phyloP scores from a whole-genome alignment of 495 filamentous ascomycete genomes.

The Astrocystis sublimbata region DNA sequence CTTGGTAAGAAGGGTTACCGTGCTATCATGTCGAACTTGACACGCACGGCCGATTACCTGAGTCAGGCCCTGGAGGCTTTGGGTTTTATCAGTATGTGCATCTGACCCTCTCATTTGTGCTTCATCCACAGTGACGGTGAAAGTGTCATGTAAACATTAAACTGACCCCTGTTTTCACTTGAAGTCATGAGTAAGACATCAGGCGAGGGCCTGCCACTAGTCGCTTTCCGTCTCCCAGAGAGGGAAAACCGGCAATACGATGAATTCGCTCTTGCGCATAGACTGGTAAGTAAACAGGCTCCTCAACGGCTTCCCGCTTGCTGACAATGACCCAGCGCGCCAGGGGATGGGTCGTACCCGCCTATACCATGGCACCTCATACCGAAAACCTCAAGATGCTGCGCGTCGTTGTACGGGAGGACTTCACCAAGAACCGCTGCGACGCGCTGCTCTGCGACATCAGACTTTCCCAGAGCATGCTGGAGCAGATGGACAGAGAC shows the following conservation, averaged over 20 bases:
- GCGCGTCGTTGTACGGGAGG: conserved; percentile 85
- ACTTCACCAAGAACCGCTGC: conserved; percentile 76
- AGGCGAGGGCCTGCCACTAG: conserved; percentile 78
- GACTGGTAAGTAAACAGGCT: conserved; percentile 44
- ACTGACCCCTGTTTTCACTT: too few species aligned
- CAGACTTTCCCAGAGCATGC: conserved; percentile 63
- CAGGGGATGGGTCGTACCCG: conserved; percentile 86
- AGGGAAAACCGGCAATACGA: conserved; percentile 63
- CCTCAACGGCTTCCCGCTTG: not conserved
- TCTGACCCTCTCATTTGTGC: not conserved
- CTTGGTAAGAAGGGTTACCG: conserved; percentile 87
- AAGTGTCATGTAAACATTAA: not conserved
- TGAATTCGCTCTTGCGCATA: conserved; percentile 79
- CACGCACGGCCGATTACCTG: conserved; percentile 80
- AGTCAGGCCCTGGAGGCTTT: conserved; percentile 64
- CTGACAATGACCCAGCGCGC: conserved; percentile 45
- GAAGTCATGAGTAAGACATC: conserved; percentile 56
- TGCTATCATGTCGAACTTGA: conserved; percentile 84
- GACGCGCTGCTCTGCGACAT: conserved; percentile 73
- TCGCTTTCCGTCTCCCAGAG: conserved; percentile 75
- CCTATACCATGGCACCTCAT: conserved; percentile 92
- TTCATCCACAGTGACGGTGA: not conserved
- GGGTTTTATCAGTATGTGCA: conserved; percentile 75
- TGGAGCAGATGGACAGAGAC: conserved; percentile 72
- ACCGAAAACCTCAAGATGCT: conserved; percentile 78